Evolutionary conservation across 2,329 filamentous ascomycete genomes (phyloP).

Genomic region (Aspergillus eucalypticola): DNA sequence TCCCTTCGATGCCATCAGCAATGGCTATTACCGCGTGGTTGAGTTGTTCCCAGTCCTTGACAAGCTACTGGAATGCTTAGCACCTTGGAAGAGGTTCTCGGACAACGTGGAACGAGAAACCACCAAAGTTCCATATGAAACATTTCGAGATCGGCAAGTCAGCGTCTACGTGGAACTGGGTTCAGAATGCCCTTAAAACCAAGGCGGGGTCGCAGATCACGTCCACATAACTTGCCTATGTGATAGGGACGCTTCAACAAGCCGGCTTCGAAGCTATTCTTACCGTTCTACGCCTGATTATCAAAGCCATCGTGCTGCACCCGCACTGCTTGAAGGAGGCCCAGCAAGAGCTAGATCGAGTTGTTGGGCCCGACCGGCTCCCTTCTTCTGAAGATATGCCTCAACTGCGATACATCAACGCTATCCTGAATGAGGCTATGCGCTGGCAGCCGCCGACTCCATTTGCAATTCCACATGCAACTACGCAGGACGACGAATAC

Average conservation of each 20-base stretch:
- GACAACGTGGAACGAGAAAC: background rate
- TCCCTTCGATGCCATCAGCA: background rate
- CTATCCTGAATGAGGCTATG: conserved; percentile 38
- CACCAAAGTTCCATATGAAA: background rate
- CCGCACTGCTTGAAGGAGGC: conserved; percentile 44
- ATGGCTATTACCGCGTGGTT: background rate
- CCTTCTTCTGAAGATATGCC: conserved; percentile 39
- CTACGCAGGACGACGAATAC: conserved; percentile 26
- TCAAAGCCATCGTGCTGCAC: background rate
- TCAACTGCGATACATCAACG: conserved; percentile 36
- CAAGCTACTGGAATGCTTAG: background rate
- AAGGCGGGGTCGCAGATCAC: background rate
- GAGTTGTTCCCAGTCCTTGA: background rate
- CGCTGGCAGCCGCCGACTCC: conserved; percentile 37
- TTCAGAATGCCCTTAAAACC: background rate
- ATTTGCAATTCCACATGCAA: conserved; percentile 31
- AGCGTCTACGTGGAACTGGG: background rate
- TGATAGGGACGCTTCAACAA: background rate
- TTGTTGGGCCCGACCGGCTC: conserved; percentile 34
- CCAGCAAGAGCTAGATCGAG: conserved; percentile 44
- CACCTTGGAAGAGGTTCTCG: background rate
- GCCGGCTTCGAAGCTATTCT: background rate
- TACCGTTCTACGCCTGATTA: background rate
- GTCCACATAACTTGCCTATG: background rate
- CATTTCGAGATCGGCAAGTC: background rate